These are phyloP conservation scores for Ustilago trichophora DNA, from an alignment of 1,284 basidiomycete species.

Conservation along the genomic window DNA sequence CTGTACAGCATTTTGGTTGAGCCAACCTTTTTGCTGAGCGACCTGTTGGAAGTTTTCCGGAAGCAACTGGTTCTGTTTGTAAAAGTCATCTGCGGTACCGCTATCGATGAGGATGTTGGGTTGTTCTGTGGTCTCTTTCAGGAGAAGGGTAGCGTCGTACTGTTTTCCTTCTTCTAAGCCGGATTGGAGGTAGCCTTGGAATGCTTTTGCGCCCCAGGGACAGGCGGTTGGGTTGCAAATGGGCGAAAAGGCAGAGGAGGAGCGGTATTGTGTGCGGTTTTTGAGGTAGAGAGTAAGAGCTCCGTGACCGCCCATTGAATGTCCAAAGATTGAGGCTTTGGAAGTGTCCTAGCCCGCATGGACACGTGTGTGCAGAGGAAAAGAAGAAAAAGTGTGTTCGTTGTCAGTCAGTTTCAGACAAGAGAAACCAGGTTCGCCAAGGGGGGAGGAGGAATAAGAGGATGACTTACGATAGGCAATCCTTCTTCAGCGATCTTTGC, in stretches of 20 bases:
- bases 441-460: too few species aligned
- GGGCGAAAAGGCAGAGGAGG: slow-evolving; percentile 92
- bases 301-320: slow-evolving; percentile 92
- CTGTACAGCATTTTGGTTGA: slow-evolving; percentile 75
- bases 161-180: slow-evolving; percentile 79
- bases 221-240: slow-evolving; percentile 87
- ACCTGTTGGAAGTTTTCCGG: slow-evolving; percentile 87
- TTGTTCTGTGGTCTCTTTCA: slow-evolving; percentile 73
- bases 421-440: too few species aligned
- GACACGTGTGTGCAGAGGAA: too few species aligned
- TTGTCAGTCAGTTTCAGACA: too few species aligned
- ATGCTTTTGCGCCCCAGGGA: slow-evolving; percentile 93
- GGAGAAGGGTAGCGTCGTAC: slow-evolving; percentile 88
- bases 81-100: slow-evolving; percentile 85
- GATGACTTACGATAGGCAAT: slow-evolving; percentile 54
- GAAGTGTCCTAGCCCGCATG: slow-evolving; percentile 43
- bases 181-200: slow-evolving; percentile 79
- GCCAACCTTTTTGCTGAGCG: slow-evolving; percentile 77
- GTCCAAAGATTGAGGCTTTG: slow-evolving; percentile 56
- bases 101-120: slow-evolving; percentile 55
- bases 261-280: slow-evolving; percentile 76
- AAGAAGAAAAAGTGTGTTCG: too few species aligned
- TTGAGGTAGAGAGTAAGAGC: slow-evolving; percentile 90
- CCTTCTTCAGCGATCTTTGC: slow-evolving; percentile 23
- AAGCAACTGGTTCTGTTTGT: slow-evolving; percentile 82